These are phyloP conservation scores for Coprinopsis marcescibilis DNA, from an alignment of 768 basidiomycete species.

Conservation along the genomic window DNA sequence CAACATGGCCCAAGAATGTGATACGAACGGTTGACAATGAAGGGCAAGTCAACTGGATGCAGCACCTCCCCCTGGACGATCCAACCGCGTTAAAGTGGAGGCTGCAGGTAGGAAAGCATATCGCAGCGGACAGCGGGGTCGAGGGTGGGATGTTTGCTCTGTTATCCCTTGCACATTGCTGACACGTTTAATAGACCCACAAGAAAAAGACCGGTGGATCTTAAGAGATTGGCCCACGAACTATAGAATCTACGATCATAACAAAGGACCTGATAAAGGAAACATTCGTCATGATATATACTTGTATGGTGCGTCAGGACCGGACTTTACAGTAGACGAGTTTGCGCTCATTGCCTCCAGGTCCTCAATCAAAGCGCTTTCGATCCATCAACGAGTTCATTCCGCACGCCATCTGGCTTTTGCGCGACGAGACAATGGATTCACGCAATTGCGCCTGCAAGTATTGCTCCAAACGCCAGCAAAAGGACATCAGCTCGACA, in stretches of 20 bases:
- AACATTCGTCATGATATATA: conserved; percentile 71
- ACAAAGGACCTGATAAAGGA: conserved; percentile 48
- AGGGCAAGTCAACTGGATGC: conserved; percentile 71
- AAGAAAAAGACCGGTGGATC: conserved; percentile 51
- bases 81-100: conserved; percentile 56
- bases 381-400: conserved; percentile 83
- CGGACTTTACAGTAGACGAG: conserved; percentile 3
- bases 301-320: conserved; percentile 50
- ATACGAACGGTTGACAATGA: conserved; percentile 46
- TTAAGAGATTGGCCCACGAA: conserved; percentile 59
- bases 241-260: conserved; percentile 71
- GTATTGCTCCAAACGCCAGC: conserved; percentile 66
- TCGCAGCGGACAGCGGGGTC: conserved; percentile 38
- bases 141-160: conserved; percentile 34
- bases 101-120: conserved; percentile 32
- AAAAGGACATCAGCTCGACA: conserved; percentile 61
- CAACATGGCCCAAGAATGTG: conserved; percentile 54
- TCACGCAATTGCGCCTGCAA: conserved; percentile 62
- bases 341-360: conserved; percentile 20
- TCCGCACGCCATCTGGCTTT: conserved; percentile 79
- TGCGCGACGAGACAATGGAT: conserved; percentile 44
- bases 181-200: conserved; percentile 5
- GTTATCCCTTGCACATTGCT: not conserved
- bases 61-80: conserved; percentile 45
- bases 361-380: conserved; percentile 47